Evolutionary conservation across 305 asterid genomes (phyloP), one percentile per base, ranked within the genome.

Genomic region (Coffea humblotiana): DNA sequence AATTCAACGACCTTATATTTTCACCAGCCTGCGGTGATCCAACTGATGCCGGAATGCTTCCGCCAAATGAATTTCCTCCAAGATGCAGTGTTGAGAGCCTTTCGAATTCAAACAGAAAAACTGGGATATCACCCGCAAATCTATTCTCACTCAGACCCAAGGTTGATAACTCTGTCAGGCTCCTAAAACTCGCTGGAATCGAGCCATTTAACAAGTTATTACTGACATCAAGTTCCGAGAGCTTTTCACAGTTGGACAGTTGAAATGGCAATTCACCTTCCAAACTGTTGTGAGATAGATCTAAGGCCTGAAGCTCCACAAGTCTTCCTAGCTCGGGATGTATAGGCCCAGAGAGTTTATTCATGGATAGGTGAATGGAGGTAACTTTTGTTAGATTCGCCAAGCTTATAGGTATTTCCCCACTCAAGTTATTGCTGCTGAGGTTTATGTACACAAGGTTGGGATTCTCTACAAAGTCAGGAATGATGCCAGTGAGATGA

Each of bases 61-160:
- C 97, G 56, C 88, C 91, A 48, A 93, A 84, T 60, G 58, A 82
- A 85, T 95, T 95, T 75, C 85, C 98, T 82, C 97, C 97, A 5
- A 95, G 96, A 79, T 88, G 93, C 84, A 93, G 79, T 76, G 65
- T 56, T 0, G 87, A 90, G 56, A 95, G 96, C 89, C 85, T 88
- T 63, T 80, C 87, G 27, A 91, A 89, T 81, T 85, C 87, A 84
- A 95, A 95, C 76, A 93, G 72, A 70, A 86, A 83, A 16, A 83
- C n/a, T 0, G 96, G 93, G 71, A 93, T 74, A 52, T 87, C 92
- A 70, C 98, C 98, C 25, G 75, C 70, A 35, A 95, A 87, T 75
- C 58, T 76, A 76, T 95, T 95, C 70, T 84, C 93, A 75, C 97
- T 87, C 27, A 93, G 87, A 88, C 82, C 88, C 88, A 95, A 86